Percentiles rank a stretch among this genome's conserved stretches.
Evolutionary conservation across 805 yeast genomes (phyloP).

Genomic region (Metahyphopichia silvanorum): DNA sequence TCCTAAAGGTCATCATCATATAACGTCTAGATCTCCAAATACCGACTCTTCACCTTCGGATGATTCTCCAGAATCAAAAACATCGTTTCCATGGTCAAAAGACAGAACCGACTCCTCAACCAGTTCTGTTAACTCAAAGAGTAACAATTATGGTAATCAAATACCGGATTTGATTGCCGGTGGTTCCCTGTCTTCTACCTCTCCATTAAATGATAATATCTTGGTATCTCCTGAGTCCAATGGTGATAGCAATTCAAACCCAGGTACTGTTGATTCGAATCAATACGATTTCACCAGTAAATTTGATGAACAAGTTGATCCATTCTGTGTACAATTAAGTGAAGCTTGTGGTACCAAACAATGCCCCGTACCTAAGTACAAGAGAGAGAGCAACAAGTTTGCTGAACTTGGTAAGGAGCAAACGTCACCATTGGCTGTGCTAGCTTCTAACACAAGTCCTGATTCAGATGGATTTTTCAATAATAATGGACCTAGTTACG

Average conservation of each 20-base stretch:
- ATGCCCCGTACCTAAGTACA: slow-evolving; percentile 58
- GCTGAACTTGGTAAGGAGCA: neutral
- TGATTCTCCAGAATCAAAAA: slow-evolving; percentile 20
- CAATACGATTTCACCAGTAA: slow-evolving; percentile 12
- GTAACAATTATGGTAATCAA: slow-evolving; percentile 3
- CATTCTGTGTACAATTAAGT: slow-evolving; percentile 72
- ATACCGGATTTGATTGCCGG: slow-evolving; percentile 35
- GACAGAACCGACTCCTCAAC: slow-evolving; percentile 11
- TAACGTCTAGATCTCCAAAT: slow-evolving; percentile 4
- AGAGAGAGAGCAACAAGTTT: slow-evolving; percentile 7
- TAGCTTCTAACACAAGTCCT: neutral
- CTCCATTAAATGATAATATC: slow-evolving; percentile 37
- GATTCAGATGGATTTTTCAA: slow-evolving; percentile 13
- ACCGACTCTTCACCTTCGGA: slow-evolving; percentile 4
- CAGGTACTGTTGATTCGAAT: slow-evolving; percentile 10
- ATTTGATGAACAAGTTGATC: slow-evolving; percentile 68
- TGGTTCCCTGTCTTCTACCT: slow-evolving; percentile 33
- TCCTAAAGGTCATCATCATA: slow-evolving; percentile 8
- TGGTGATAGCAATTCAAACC: slow-evolving; percentile 9
- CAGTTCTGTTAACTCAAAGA: slow-evolving; percentile 1
- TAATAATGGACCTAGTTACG: slow-evolving; percentile 5
- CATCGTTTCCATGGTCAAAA: slow-evolving; percentile 53
- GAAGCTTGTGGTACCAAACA: slow-evolving; percentile 80
- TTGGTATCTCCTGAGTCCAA: slow-evolving; percentile 32
- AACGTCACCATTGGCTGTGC: neutral